A percentile compares a stretch with the other conserved stretches of the same genome.
phyloP scores from a whole-genome alignment of 208 protist species.

The Balamuthia mandrillaris region DNA sequence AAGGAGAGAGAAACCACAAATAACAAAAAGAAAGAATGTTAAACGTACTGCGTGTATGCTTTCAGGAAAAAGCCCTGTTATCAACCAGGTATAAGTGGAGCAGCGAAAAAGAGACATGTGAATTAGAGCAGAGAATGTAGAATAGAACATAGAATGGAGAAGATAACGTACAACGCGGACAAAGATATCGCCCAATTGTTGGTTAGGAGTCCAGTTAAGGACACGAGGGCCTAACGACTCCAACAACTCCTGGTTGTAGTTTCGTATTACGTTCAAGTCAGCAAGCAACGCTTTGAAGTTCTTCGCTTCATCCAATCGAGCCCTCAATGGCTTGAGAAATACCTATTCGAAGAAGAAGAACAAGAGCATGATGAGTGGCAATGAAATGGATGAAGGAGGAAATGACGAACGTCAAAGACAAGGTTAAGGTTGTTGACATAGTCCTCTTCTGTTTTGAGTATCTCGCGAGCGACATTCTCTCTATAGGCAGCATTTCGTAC shows the following conservation, averaged over 20 bases:
- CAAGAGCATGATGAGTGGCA: no score
- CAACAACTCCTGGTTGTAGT: constrained; percentile 31
- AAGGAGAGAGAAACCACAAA: no score
- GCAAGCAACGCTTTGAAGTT: no score
- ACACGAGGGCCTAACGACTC: background rate
- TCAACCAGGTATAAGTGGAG: background rate
- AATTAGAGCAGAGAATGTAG: background rate
- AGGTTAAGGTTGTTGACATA: constrained; percentile 24
- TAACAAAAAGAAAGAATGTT: background rate
- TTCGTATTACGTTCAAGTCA: no score
- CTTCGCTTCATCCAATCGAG: no score
- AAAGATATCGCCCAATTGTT: constrained; percentile 33
- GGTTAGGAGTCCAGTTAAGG: background rate
- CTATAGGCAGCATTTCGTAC: constrained; percentile 10
- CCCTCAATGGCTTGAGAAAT: no score
- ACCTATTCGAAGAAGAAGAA: no score
- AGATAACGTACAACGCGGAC: background rate
- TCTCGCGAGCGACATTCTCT: constrained; percentile 25
- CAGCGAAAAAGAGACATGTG: no score
- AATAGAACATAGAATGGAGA: background rate
- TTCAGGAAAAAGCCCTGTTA: constrained; percentile 18
- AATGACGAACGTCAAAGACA: constrained; percentile 23
- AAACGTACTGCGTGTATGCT: constrained; percentile 12
- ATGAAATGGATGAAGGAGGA: no score
- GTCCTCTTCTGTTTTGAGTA: constrained; percentile 28